Base-by-base conservation (phyloP, 2,329 filamentous ascomycete genomes). In the Aphanoascus verrucosus region DNA sequence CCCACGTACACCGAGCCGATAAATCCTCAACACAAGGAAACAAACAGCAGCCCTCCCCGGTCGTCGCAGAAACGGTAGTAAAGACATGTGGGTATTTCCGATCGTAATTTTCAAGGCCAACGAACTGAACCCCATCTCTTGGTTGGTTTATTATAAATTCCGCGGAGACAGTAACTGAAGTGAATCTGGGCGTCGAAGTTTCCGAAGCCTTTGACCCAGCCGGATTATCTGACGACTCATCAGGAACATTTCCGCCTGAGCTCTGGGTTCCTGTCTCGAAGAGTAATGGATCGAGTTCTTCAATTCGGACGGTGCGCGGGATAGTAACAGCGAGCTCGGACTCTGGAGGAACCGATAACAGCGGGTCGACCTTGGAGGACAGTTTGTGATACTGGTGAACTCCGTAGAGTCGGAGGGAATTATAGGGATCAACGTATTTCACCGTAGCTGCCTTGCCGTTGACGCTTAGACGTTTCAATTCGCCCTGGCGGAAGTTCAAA, bases 11-110 rank as follows among this genome's bases (percentile, higher is more conserved):
- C 53, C 88, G 80, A 54, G 86, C 84, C 34, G 83, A 82, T 20
- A 85, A 81, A 64, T 94, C 86, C 65, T 98, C 93, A 50, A 97
- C 78, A 66, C 93, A 97, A 0, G 93, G 93, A 63, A 98, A 98
- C 23, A 97, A 81, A 61, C 85, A 90, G 45, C 84, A 91, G 0
- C 88, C 84, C 15, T 82, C 84, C 31, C 90, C 89, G 0, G 88
- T 82, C 57, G 86, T 84, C n/a, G 49, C 74, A 1, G 84, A 86
- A 63, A 91, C 89, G 40, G 84, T 84, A 0, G 91, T 94, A 67
- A 94, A 98, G 47, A 87, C 83, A 71, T 98, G 91, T 0, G 93
- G 89, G 67, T 90, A 98, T 57, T 90, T 81, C 53, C 77, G 76
- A 65, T 96, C 91, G 49, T 83, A 80, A 54, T 84, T 82, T 43